These are phyloP conservation scores for Leersia perrieri DNA, from an alignment of 176 grass and related monocot genomes.

Conservation along the genomic window DNA sequence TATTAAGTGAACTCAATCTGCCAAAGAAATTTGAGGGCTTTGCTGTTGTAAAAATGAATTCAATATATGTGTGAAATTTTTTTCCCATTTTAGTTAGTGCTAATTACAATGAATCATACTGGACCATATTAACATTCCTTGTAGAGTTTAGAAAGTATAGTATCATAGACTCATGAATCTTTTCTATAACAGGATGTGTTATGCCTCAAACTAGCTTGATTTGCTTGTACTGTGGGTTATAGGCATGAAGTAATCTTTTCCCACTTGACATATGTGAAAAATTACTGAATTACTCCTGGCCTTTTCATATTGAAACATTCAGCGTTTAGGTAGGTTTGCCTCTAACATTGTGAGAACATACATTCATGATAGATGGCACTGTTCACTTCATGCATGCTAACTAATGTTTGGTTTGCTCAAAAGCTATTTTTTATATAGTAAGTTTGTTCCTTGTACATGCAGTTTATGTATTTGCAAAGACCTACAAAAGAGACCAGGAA, in stretches of 20 bases:
- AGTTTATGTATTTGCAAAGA: constrained; percentile 81
- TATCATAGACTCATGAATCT: not conserved
- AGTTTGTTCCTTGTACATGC: constrained; percentile 24
- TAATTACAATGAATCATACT: not conserved
- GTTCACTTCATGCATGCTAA: not conserved
- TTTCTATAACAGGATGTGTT: not conserved
- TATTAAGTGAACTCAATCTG: not conserved
- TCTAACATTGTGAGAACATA: not conserved
- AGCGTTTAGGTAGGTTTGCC: constrained; percentile 9
- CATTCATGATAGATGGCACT: not conserved
- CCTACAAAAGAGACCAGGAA: constrained; percentile 54
- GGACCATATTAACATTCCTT: not conserved
- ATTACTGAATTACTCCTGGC: not conserved
- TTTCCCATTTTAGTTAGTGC: not conserved
- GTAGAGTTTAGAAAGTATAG: not conserved
- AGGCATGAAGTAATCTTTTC: not conserved
- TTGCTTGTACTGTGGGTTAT: constrained; percentile 1
- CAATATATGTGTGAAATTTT: not conserved
- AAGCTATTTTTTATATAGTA: not conserved
- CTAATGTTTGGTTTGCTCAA: not conserved
- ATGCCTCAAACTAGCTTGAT: not conserved
- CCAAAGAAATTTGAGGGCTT: not conserved
- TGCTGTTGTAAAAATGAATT: not conserved
- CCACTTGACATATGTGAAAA: not conserved
- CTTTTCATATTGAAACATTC: not conserved